A percentile compares a stretch with the other conserved stretches of the same genome.
Conservation (phyloP, 768 basidiomycete genomes). For the Psilocybe subaeruginosa region DNA sequence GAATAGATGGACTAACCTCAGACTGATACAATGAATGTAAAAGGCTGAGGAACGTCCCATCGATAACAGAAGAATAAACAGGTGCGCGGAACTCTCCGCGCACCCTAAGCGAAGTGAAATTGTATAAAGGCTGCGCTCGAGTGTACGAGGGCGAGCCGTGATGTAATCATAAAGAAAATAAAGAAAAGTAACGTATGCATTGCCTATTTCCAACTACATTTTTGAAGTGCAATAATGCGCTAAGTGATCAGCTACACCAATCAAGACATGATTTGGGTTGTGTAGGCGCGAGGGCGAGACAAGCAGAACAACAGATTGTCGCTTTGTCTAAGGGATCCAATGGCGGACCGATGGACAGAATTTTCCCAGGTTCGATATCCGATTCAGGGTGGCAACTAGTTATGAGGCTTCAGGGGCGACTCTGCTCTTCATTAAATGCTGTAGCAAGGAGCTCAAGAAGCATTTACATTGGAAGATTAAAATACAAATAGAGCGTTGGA, state of each 20-base stretch:
- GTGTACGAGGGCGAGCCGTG: no score
- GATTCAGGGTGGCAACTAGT: not conserved
- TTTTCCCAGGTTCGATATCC: not conserved
- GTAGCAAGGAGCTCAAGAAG: conserved; percentile 3
- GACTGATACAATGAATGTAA: not conserved
- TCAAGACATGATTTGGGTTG: not conserved
- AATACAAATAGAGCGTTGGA: not conserved
- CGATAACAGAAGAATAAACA: not conserved
- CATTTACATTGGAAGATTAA: not conserved
- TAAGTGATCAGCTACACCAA: not conserved
- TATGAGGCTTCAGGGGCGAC: not conserved
- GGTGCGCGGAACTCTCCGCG: no score
- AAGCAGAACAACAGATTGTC: not conserved
- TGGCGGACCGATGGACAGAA: not conserved
- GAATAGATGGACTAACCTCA: not conserved
- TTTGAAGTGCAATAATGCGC: not conserved
- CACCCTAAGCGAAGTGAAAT: not conserved
- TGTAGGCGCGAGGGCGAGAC: not conserved
- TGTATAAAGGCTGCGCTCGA: not conserved
- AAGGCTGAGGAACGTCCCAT: not conserved
- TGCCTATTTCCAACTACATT: not conserved
- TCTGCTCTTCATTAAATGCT: not conserved
- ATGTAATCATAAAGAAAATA: no score
- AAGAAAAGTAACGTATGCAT: no score
- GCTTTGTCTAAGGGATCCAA: conserved; percentile 2